Evolutionary conservation across 2,329 filamentous ascomycete genomes (phyloP), one percentile per base, ranked within the genome.

Genomic region (Colletotrichum spaethianum): DNA sequence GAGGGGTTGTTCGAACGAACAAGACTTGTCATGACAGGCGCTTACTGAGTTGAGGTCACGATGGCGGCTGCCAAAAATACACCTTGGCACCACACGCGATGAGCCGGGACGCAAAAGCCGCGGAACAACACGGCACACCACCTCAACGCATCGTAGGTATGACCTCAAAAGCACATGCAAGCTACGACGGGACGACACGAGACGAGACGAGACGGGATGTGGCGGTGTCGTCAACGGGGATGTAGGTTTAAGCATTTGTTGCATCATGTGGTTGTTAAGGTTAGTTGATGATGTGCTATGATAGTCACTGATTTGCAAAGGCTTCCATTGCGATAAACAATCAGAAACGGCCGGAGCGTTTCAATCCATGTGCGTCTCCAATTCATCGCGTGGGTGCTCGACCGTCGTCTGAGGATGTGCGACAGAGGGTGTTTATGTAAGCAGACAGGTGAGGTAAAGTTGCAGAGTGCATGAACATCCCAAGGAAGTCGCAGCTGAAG

Each of bases 311-410:
- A 56, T 38, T 6, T 26, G 63, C 46, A 61, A 61, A 64, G 28
- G 28, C 42, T 59, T 53, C 56, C 9, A 56, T 36, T 42, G 36
- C 28, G 26, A 63, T 50, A 42, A 53, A 42, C 48, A 63, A 63
- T 44, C 14, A 60, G 65, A 69, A 70, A 72, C 70, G 11, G 46
- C 38, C 20, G 65, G 70, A 28, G 31, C 53, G 69, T 69, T 69
- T 72, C 69, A 53, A 62, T 63, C 6, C 16, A 44, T 8, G 11
- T 50, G 48, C 36, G 26, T 26, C 50, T 68, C 40, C 26, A 46
- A 28, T 46, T 33, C 57, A 38, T 33, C 5, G 46, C 20, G 48
- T 28, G 36, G 11, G 46, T 60, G 68, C 48, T 48, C 53, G 57
- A 62, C 42, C 42, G 55, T 16, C 38, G 68, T 63, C 68, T 68